These are phyloP conservation scores for Starmerella potacharoeniae DNA, from an alignment of 805 yeast genomes.

Conservation along the genomic window DNA sequence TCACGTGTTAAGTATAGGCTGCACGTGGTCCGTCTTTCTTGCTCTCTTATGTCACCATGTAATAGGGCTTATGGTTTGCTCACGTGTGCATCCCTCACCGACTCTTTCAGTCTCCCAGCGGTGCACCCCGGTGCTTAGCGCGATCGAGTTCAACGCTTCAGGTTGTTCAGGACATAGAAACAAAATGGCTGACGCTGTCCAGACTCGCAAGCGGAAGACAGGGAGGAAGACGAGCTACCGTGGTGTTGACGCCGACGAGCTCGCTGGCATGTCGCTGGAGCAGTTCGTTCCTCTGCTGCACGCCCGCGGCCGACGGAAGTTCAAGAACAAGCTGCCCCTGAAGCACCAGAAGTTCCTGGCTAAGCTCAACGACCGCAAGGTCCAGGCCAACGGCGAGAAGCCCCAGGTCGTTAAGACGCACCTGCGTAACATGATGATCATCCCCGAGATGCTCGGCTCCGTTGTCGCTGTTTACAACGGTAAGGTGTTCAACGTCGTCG, in stretches of 20 bases:
- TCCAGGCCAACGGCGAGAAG: constrained; percentile 63
- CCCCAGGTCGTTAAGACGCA: constrained; percentile 98
- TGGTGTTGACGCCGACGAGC: constrained; percentile 94
- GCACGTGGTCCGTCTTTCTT: too few species aligned
- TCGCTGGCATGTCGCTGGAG: constrained; percentile 88
- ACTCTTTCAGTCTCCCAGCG: constrained; percentile 7
- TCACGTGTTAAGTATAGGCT: too few species aligned
- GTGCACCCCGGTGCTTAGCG: constrained; percentile 3
- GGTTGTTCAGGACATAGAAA: constrained; percentile 3
- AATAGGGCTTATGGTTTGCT: constrained; percentile 2
- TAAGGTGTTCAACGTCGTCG: constrained; percentile 98
- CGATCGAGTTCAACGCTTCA: constrained; percentile 2
- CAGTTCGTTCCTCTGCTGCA: constrained; percentile 93
- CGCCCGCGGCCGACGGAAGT: constrained; percentile 99
- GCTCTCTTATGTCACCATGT: too few species aligned
- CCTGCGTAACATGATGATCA: constrained; percentile 96
- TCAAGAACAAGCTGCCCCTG: constrained; percentile 91
- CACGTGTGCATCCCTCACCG: not conserved
- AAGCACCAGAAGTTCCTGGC: constrained; percentile 93
- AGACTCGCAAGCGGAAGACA: constrained; percentile 51
- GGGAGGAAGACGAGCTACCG: constrained; percentile 97
- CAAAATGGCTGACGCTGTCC: constrained; percentile 25
- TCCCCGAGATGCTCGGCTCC: constrained; percentile 99
- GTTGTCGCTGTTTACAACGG: constrained; percentile 99
- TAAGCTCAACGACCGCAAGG: constrained; percentile 96